Evolutionary conservation across 2,329 filamentous ascomycete genomes (phyloP), one percentile per base, ranked within the genome.

Genomic region (Fusarium oxysporum): DNA sequence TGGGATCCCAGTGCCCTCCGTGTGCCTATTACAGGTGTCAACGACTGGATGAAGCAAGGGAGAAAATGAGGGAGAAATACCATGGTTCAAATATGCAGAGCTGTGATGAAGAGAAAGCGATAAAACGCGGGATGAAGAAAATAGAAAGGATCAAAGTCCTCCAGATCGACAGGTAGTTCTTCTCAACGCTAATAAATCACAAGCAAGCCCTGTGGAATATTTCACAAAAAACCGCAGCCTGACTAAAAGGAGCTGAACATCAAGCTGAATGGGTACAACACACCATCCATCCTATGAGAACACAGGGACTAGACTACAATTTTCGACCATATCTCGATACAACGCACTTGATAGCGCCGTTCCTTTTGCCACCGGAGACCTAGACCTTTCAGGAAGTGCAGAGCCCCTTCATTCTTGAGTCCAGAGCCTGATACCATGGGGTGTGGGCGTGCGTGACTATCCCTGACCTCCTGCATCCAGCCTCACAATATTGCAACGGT

Each of bases 1-100:
- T 77, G 38, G 75, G 75, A 45, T 77, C 75, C 53, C 67, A 77
- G 35, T 69, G 55, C 1, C 75, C 75, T 65, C 75, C 75, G 73
- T 77, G 75, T 62, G 70, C 62, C 75, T 77, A 48, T 37, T 3
- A 21, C 9, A 37, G 41, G 19, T 45, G 23, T 60, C 19, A 73
- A 67, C 21, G 59, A 41, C 32, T 32, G 44, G 33, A 21, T 28
- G 38, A 47, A 32, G 45, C 5, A 37, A 25, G 19, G 3, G 17
- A 21, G n/a, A 12, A 16, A 5, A 63, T 5, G 44, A 43, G 41
- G 30, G 50, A 37, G 59, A 44, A 66, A n/a, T 37, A 76, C 75
- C 73, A 77, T 77, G 65, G 32, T 70, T 76, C 62, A 74, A 64
- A 62, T 75, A 75, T 51, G 50, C 41, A 45, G 30, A 62, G 50